Evolutionary conservation across 192 early-diverging fungal species (phyloP).

Genomic region (Coemansia sp.): DNA sequence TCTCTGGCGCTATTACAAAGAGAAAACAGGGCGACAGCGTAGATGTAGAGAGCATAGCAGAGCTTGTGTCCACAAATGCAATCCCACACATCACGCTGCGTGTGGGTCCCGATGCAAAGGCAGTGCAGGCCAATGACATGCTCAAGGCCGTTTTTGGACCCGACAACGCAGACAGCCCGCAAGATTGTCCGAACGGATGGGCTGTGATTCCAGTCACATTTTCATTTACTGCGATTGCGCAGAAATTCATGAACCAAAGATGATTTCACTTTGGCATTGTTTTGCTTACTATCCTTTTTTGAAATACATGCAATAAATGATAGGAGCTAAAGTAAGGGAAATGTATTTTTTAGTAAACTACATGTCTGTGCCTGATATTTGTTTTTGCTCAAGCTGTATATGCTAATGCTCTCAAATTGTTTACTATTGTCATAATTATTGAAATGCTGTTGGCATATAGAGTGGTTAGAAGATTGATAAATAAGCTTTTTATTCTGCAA

Average conservation of each 20-base stretch:
- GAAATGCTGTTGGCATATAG: too few species aligned
- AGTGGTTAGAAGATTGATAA: too few species aligned
- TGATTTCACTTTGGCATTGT: not conserved
- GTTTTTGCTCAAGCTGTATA: too few species aligned
- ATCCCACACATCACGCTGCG: constrained; percentile 50
- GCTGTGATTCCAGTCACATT: constrained; percentile 38
- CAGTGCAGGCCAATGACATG: constrained; percentile 41
- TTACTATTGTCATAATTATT: too few species aligned
- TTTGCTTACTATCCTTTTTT: constrained; percentile 6
- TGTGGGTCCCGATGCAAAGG: constrained; percentile 25
- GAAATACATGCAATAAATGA: not conserved
- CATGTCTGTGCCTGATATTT: too few species aligned
- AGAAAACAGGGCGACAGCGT: not conserved
- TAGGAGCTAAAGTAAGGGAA: not conserved
- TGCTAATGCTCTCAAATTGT: too few species aligned
- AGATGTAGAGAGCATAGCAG: not conserved
- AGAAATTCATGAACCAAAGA: constrained; percentile 28
- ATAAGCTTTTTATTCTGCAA: too few species aligned
- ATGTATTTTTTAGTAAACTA: not conserved
- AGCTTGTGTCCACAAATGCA: constrained; percentile 19
- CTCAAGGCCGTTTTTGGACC: constrained; percentile 44
- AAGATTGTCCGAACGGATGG: constrained; percentile 31
- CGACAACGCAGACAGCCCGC: constrained; percentile 25
- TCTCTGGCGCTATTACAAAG: constrained; percentile 16
- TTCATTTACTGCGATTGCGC: constrained; percentile 31